phyloP scores from a whole-genome alignment of 352 stramenopile species.

The Phytophthora sojae region DNA sequence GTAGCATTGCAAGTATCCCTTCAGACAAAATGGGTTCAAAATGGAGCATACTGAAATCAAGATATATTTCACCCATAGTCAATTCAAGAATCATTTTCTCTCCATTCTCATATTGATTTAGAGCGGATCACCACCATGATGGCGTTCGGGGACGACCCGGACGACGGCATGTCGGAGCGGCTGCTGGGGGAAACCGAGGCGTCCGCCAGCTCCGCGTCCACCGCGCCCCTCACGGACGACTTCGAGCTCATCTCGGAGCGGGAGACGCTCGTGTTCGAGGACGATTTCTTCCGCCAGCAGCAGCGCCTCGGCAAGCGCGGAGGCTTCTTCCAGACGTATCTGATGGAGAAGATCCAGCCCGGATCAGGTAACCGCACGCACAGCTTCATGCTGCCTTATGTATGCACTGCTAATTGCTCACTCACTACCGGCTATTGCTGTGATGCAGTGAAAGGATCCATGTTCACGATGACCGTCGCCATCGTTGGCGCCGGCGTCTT shows the following conservation, averaged over 20 bases:
- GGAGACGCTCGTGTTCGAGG: slow-evolving; percentile 84
- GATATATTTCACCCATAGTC: background rate
- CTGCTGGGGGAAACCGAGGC: slow-evolving; percentile 28
- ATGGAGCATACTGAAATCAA: background rate
- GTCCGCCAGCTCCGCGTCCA: slow-evolving; percentile 5
- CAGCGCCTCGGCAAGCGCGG: slow-evolving; percentile 38
- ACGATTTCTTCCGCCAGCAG: slow-evolving; percentile 55
- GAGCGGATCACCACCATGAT: slow-evolving; percentile 33
- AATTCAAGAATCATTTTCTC: slow-evolving; percentile 1
- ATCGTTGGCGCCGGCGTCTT: slow-evolving; percentile 88
- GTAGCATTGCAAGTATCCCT: no score
- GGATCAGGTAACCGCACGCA: slow-evolving; percentile 69
- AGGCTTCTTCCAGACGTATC: slow-evolving; percentile 75
- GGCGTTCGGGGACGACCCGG: slow-evolving; percentile 47
- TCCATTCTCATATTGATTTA: slow-evolving; percentile 26
- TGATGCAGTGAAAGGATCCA: slow-evolving; percentile 84
- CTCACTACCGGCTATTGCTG: slow-evolving; percentile 4
- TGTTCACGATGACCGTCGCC: slow-evolving; percentile 92
- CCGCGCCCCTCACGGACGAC: slow-evolving; percentile 38
- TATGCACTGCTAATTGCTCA: background rate
- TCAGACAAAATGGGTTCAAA: background rate
- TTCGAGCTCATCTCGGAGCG: slow-evolving; percentile 79
- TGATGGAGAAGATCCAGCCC: slow-evolving; percentile 86
- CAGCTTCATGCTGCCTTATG: background rate
- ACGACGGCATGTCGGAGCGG: slow-evolving; percentile 36